These are phyloP conservation scores for Eimeria sp. DNA, from an alignment of 169 alveolate genomes.

Conservation along the genomic window DNA sequence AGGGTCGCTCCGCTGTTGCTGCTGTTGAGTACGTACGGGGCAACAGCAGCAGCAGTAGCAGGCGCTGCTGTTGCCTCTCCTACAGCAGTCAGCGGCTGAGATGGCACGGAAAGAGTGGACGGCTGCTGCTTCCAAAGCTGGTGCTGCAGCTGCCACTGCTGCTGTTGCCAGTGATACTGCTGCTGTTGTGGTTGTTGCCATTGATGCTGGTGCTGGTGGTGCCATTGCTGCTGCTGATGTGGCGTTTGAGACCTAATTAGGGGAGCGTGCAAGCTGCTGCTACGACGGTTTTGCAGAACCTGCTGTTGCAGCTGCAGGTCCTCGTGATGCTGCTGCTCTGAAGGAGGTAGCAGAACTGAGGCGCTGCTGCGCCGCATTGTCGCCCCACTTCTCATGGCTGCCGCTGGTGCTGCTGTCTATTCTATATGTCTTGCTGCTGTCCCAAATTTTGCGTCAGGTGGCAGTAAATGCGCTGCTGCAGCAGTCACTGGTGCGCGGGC, in stretches of 20 bases:
- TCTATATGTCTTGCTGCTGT: neutral
- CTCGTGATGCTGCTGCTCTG: neutral
- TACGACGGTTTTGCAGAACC: neutral
- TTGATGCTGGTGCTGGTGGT: neutral
- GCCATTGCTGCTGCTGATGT: conserved; percentile 13
- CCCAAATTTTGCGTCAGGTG: neutral
- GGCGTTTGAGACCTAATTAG: neutral
- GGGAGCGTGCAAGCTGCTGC: conserved; percentile 50
- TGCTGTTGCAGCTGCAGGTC: conserved; percentile 34
- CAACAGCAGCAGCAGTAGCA: neutral
- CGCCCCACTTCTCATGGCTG: conserved; percentile 18
- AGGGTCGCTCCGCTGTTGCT: neutral
- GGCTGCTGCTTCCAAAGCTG: neutral
- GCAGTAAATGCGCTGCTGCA: neutral
- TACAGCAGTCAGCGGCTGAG: neutral
- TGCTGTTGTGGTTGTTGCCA: conserved; percentile 1
- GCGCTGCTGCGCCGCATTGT: conserved; percentile 61
- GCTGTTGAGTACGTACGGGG: neutral
- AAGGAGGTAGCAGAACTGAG: conserved; percentile 6
- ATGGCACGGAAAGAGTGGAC: neutral
- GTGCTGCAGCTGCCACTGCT: neutral
- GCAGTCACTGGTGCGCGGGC: neutral
- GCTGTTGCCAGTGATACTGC: conserved; percentile 34
- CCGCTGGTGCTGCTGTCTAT: conserved; percentile 1
- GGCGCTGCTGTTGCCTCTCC: neutral